Evolutionary conservation across 2,329 filamentous ascomycete genomes (phyloP), one percentile per base, ranked within the genome.

Genomic region (Pseudocercospora cruenta): DNA sequence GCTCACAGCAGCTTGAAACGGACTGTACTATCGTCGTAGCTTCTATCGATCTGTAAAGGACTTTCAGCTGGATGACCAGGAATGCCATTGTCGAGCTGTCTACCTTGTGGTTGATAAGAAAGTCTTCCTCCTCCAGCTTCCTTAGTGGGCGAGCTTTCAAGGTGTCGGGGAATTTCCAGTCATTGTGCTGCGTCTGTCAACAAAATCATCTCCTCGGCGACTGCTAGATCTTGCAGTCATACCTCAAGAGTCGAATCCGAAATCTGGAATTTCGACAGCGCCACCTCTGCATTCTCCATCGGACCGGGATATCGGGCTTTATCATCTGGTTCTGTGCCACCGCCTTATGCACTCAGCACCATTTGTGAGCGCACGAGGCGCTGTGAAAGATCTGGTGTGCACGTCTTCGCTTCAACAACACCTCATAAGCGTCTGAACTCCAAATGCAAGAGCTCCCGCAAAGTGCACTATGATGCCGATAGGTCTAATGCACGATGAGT

Each of bases 21-120:
- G 39, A 76, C 73, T 3, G 75, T 77, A 59, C 72, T 74, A 63
- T 76, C 74, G 65, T 77, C 75, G 62, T 77, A 77, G 65, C 75
- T 76, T 63, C 75, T 69, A 63, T 77, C 75, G 49, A 77, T 77
- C 72, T 75, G 43, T 8, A 21, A 16, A 12, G 33, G 14, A 28
- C 26, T 21, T 26, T 58, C 1, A 33, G 45, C 36, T 39, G 24
- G 19, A 39, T 49, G 6, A 7, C 12, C 14, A 10, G 19, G n/a
- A 10, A 45, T 12, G n/a, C 6, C 26, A 2, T 12, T 24, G 16
- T 16, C 26, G 22, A 55, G 4, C 7, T 55, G 51, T 26, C 33
- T 58, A 66, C 73, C 67, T 76, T 77, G 64, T 77, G 75, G 51
- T 77, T 74, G 19, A 68, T 64, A 19, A 77, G 65, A 62, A 77